Evolutionary conservation across 345 rosid genomes (phyloP).

Genomic region (Theobroma cacao): DNA sequence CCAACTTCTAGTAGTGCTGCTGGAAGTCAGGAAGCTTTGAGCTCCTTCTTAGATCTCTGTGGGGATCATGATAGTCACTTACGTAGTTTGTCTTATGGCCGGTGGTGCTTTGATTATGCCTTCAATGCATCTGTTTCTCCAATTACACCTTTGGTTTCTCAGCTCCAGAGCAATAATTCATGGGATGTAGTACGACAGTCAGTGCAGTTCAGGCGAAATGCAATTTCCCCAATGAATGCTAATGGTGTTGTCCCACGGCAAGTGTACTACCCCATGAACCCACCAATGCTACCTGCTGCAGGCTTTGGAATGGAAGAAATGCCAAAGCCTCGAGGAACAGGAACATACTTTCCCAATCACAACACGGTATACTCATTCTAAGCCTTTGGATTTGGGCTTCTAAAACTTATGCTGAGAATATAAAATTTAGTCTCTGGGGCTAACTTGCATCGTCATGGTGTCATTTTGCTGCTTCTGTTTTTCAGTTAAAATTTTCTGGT

Average conservation of each 20-base stretch:
- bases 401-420: conserved; percentile 15
- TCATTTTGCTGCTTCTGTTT: conserved; percentile 13
- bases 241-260: conserved; percentile 50
- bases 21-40: conserved; percentile 28
- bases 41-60: conserved; percentile 51
- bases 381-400: conserved; percentile 15
- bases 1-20: conserved; percentile 25
- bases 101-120: conserved; percentile 40
- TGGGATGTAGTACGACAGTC: conserved; percentile 59
- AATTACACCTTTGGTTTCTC: conserved; percentile 38
- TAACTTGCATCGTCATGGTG: conserved; percentile 13
- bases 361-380: conserved; percentile 42
- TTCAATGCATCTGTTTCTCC: conserved; percentile 43
- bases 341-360: conserved; percentile 72
- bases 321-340: conserved; percentile 79
- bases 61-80: conserved; percentile 60
- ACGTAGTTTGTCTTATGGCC: conserved; percentile 43
- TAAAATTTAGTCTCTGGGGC: conserved; percentile 1
- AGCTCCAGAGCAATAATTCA: conserved; percentile 45
- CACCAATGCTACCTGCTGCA: conserved; percentile 44
- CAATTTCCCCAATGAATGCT: conserved; percentile 36
- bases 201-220: conserved; percentile 40
- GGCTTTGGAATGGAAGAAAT: conserved; percentile 61
- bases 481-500: conserved; percentile 8
- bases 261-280: conserved; percentile 41